Conservation (phyloP, 768 basidiomycete species). For the Fomitopsis pulvina region DNA sequence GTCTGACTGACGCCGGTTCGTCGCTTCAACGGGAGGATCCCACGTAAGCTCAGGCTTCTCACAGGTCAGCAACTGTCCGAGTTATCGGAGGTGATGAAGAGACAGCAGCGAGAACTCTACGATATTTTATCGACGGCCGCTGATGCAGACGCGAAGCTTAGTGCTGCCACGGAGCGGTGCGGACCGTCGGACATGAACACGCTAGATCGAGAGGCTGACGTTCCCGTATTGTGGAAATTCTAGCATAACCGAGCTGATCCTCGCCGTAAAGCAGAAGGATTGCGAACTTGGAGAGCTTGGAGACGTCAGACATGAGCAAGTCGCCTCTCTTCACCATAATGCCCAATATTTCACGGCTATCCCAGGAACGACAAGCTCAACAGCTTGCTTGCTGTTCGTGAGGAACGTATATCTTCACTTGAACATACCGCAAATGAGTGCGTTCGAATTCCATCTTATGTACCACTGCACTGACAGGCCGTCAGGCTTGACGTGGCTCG, state of each 20-base stretch:
- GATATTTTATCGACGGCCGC: slow-evolving; percentile 13
- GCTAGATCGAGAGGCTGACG: background rate
- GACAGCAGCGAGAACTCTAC: slow-evolving; percentile 14
- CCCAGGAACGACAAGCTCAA: background rate
- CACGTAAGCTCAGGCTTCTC: background rate
- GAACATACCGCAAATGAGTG: slow-evolving; percentile 9
- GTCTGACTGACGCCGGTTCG: slow-evolving; percentile 8
- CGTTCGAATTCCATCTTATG: background rate
- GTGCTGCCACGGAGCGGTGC: slow-evolving; percentile 8
- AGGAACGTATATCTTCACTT: slow-evolving; percentile 5
- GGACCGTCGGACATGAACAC: background rate
- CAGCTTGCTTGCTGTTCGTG: background rate
- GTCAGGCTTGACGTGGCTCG: background rate
- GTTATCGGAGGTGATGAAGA: slow-evolving; percentile 10
- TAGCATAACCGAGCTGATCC: slow-evolving; percentile 9
- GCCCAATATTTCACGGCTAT: background rate
- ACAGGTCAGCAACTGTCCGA: slow-evolving; percentile 11
- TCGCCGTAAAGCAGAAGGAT: slow-evolving; percentile 4
- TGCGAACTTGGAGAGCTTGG: slow-evolving; percentile 7
- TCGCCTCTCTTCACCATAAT: background rate
- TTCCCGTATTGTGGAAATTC: background rate
- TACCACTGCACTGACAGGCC: background rate
- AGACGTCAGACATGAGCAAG: slow-evolving; percentile 10
- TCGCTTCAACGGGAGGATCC: background rate
- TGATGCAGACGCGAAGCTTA: slow-evolving; percentile 13